phyloP scores from a whole-genome alignment of 805 yeast genomes.

The Blastobotrys americana region DNA sequence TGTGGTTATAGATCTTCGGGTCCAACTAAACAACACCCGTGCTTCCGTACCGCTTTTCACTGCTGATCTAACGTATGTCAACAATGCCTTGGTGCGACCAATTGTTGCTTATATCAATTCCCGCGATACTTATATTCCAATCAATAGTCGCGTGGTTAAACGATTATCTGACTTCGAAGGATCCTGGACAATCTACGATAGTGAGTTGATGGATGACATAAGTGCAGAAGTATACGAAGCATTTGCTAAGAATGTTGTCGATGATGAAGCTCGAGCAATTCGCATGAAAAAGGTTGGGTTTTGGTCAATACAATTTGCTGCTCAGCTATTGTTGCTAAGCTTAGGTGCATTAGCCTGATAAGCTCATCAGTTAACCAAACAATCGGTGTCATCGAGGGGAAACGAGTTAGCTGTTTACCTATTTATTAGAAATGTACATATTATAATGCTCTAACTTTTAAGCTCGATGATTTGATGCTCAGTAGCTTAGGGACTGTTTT shows the following conservation, averaged over 20 bases:
- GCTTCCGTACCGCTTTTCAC: constrained; percentile 86
- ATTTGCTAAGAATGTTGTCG: constrained; percentile 79
- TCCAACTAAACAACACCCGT: constrained; percentile 75
- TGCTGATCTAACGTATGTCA: constrained; percentile 82
- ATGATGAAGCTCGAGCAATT: constrained; percentile 67
- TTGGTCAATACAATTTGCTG: constrained; percentile 81
- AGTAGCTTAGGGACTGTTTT: no score
- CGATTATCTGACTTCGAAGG: constrained; percentile 82
- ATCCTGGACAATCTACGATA: constrained; percentile 93
- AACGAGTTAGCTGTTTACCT: no score
- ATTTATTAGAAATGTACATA: neutral
- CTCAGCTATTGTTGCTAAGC: constrained; percentile 78
- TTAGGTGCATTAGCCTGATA: constrained; percentile 57
- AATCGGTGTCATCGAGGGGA: no score
- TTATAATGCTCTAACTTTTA: no score
- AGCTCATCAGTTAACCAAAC: neutral
- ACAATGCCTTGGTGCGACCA: constrained; percentile 87
- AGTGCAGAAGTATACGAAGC: constrained; percentile 86
- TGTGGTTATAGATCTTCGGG: constrained; percentile 70
- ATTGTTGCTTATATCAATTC: constrained; percentile 94
- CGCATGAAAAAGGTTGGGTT: constrained; percentile 80
- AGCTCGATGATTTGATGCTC: no score
- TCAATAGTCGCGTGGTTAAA: constrained; percentile 75
- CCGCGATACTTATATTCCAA: constrained; percentile 80
- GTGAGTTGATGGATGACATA: constrained; percentile 82